Evolutionary conservation across 306 rosid genomes (phyloP).

Genomic region (Pterocarpus macrocarpus): DNA sequence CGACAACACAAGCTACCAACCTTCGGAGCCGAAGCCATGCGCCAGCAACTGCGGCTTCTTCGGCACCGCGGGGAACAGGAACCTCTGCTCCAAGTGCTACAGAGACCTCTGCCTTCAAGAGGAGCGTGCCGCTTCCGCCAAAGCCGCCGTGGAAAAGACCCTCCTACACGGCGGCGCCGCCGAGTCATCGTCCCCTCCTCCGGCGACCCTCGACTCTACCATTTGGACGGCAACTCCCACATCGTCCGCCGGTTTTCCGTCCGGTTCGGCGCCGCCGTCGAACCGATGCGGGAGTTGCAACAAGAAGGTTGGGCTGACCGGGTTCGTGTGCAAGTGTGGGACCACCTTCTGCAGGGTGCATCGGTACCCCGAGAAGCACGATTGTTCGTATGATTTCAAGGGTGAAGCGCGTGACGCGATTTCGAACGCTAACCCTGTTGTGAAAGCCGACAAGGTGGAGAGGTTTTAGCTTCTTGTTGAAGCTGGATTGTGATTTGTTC

Average conservation of each 20-base stretch:
- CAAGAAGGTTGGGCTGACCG: slow-evolving; percentile 62
- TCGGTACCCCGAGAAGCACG: slow-evolving; percentile 69
- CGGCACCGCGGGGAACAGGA: slow-evolving; percentile 58
- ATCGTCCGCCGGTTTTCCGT: neutral
- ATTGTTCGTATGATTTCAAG: slow-evolving; percentile 61
- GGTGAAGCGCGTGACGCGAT: slow-evolving; percentile 55
- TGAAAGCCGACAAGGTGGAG: slow-evolving; percentile 59
- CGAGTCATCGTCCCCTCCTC: neutral
- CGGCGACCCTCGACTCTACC: neutral
- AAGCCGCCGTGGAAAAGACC: slow-evolving; percentile 57
- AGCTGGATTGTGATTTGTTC: neutral
- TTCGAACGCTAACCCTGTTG: slow-evolving; percentile 60
- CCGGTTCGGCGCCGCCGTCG: slow-evolving; percentile 12
- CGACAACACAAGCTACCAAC: slow-evolving; percentile 58
- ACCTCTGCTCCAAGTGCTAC: slow-evolving; percentile 74
- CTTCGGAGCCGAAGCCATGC: slow-evolving; percentile 65
- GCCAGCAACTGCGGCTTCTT: slow-evolving; percentile 78
- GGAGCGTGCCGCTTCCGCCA: slow-evolving; percentile 55
- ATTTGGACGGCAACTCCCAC: neutral
- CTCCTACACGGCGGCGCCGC: slow-evolving; percentile 1
- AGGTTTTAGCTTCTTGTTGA: slow-evolving; percentile 39
- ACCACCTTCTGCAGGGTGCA: slow-evolving; percentile 62
- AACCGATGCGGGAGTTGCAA: slow-evolving; percentile 65
- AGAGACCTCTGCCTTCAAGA: slow-evolving; percentile 44
- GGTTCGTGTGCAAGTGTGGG: slow-evolving; percentile 73